Percentiles rank a stretch among this genome's conserved stretches.
Evolutionary conservation across 306 rosid species (phyloP).

Genomic region (Glycyrrhiza uralensis): DNA sequence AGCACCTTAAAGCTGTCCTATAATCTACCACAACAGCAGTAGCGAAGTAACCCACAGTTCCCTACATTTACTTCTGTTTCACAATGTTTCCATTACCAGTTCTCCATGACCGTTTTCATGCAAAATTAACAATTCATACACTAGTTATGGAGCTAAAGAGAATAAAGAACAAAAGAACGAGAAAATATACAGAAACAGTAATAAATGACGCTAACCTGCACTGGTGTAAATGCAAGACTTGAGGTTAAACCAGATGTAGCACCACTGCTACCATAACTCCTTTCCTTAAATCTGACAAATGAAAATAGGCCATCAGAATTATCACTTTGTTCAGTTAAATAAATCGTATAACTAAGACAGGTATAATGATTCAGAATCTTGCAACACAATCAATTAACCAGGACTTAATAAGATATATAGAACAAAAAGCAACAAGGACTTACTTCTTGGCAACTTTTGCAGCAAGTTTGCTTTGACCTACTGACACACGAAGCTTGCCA

Average conservation of each 20-base stretch:
- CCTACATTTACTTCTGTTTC: not conserved
- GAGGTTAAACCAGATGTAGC: constrained; percentile 91
- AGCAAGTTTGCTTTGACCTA: constrained; percentile 83
- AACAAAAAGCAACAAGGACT: constrained; percentile 20
- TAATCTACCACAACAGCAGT: not conserved
- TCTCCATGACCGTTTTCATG: not conserved
- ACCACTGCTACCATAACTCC: constrained; percentile 81
- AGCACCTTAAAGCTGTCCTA: not conserved
- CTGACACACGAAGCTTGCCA: constrained; percentile 92
- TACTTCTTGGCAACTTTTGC: constrained; percentile 90
- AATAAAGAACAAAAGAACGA: too few relatives aligned
- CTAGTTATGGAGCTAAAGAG: not conserved
- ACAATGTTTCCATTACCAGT: not conserved
- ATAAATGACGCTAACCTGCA: constrained; percentile 56
- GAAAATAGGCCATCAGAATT: constrained; percentile 11
- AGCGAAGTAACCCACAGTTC: not conserved
- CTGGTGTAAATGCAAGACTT: constrained; percentile 96
- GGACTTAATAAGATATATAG: not conserved
- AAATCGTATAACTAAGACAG: not conserved
- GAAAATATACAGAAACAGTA: not conserved
- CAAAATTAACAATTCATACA: not conserved
- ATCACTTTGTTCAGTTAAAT: not conserved
- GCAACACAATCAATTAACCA: constrained; percentile 6
- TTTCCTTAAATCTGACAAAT: constrained; percentile 82
- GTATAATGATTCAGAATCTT: not conserved